Percentiles rank a stretch among this genome's conserved stretches.
phyloP scores from a whole-genome alignment of 495 filamentous ascomycete species.

The Penicillium tannophilum region DNA sequence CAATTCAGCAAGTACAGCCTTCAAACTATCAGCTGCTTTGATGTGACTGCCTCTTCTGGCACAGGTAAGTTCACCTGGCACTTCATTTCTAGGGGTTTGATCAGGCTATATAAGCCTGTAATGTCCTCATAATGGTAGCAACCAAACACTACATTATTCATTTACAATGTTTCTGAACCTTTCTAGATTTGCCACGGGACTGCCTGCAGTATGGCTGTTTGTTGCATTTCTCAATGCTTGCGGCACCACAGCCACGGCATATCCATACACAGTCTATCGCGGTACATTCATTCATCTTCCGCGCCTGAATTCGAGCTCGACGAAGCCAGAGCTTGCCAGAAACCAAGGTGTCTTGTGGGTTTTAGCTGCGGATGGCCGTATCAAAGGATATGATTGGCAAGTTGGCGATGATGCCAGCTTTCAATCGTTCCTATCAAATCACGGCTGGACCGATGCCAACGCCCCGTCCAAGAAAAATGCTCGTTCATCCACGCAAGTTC shows the following conservation, averaged over 20 bases:
- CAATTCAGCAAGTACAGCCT: slow-evolving; percentile 20
- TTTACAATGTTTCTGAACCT: slow-evolving; percentile 13
- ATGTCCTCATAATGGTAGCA: slow-evolving; percentile 7
- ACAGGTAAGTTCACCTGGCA: slow-evolving; percentile 1
- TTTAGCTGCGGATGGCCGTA: slow-evolving; percentile 59
- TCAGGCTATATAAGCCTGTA: slow-evolving; percentile 18
- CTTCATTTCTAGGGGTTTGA: slow-evolving; percentile 2
- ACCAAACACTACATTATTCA: slow-evolving; percentile 10
- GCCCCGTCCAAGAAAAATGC: not conserved
- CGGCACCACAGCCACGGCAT: slow-evolving; percentile 17
- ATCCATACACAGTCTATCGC: slow-evolving; percentile 39
- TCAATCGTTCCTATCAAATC: slow-evolving; percentile 43
- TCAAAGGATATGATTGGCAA: slow-evolving; percentile 47
- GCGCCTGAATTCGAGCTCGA: slow-evolving; percentile 16
- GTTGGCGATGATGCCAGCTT: slow-evolving; percentile 40
- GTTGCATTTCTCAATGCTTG: slow-evolving; percentile 14
- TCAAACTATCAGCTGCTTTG: slow-evolving; percentile 3
- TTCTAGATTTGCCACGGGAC: slow-evolving; percentile 8
- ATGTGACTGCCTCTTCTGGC: slow-evolving; percentile 6
- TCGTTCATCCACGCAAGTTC: slow-evolving; percentile 14
- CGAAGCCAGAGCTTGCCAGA: slow-evolving; percentile 31
- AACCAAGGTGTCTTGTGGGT: slow-evolving; percentile 67
- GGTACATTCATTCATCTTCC: slow-evolving; percentile 53
- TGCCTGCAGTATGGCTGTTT: slow-evolving; percentile 5
- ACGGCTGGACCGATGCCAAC: slow-evolving; percentile 41